phyloP scores from a whole-genome alignment of 2,329 filamentous ascomycete genomes.

The Didymella arachidicola region DNA sequence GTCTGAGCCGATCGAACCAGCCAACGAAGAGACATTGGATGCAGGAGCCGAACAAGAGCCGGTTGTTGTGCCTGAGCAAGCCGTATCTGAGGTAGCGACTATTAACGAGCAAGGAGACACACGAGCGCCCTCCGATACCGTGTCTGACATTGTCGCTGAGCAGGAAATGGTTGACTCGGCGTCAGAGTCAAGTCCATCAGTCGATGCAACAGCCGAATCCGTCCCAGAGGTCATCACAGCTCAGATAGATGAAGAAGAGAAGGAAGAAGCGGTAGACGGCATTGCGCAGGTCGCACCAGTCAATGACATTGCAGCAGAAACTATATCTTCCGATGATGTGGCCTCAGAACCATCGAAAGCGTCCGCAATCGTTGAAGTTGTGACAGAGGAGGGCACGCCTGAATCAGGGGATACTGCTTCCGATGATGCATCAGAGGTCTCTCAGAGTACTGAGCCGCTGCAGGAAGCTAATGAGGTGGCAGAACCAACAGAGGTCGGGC shows the following conservation, averaged over 20 bases:
- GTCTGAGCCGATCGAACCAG: neutral
- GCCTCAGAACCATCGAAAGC: neutral
- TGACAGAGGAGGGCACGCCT: neutral
- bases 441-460: neutral
- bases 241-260: neutral
- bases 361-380: neutral
- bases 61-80: neutral
- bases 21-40: neutral
- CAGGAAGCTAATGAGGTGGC: neutral
- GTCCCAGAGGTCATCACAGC: neutral
- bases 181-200: neutral
- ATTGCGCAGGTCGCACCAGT: neutral
- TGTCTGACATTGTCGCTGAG: neutral
- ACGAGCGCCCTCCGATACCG: neutral
- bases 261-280: neutral
- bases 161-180: neutral
- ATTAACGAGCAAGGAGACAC: neutral
- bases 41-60: slow-evolving; percentile 1
- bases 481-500: neutral
- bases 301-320: neutral
- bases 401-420: neutral
- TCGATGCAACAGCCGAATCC: neutral
- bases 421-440: neutral
- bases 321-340: neutral
- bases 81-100: neutral